Evolutionary conservation across 2,329 filamentous ascomycete species (phyloP).

Genomic region (Aspergillus ochraceoroseus): DNA sequence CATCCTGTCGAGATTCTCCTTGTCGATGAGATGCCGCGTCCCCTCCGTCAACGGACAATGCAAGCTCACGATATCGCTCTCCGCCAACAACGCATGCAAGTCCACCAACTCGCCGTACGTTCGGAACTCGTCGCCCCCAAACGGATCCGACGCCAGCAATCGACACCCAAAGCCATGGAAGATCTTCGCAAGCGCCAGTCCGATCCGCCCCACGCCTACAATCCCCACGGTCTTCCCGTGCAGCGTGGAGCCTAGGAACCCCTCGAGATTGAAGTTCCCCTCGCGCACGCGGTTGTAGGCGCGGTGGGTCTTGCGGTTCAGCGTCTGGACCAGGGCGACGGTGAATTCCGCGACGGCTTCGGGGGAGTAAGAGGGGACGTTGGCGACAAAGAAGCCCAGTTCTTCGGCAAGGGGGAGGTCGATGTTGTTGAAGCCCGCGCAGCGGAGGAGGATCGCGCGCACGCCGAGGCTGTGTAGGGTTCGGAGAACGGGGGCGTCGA

Average conservation of each 20-base stretch:
- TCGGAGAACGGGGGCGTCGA: slow-evolving; percentile 50
- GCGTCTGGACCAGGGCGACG: slow-evolving; percentile 61
- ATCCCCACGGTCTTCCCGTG: slow-evolving; percentile 63
- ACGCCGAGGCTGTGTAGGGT: slow-evolving; percentile 50
- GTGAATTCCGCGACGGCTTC: slow-evolving; percentile 67
- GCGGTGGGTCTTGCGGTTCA: slow-evolving; percentile 63
- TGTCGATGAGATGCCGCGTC: slow-evolving; percentile 59
- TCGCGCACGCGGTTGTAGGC: slow-evolving; percentile 65
- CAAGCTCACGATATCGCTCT: slow-evolving; percentile 59
- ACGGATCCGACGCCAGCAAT: slow-evolving; percentile 59
- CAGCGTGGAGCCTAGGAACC: slow-evolving; percentile 55
- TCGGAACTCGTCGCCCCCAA: slow-evolving; percentile 47
- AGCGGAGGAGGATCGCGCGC: slow-evolving; percentile 59
- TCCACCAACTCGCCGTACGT: slow-evolving; percentile 49
- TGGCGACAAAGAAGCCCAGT: slow-evolving; percentile 58
- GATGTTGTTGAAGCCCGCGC: slow-evolving; percentile 65
- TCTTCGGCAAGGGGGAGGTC: slow-evolving; percentile 54
- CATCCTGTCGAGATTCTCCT: slow-evolving; percentile 50
- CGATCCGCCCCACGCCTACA: slow-evolving; percentile 62
- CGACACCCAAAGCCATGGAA: slow-evolving; percentile 61
- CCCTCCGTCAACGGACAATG: slow-evolving; percentile 61
- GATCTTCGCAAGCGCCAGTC: slow-evolving; percentile 57
- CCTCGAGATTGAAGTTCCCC: slow-evolving; percentile 63
- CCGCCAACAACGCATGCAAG: slow-evolving; percentile 52
- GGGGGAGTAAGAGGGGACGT: slow-evolving; percentile 64